Percentiles rank a stretch among this genome's conserved stretches.
Conservation (phyloP, 768 basidiomycete species). For the Phaffia tasmanica region DNA sequence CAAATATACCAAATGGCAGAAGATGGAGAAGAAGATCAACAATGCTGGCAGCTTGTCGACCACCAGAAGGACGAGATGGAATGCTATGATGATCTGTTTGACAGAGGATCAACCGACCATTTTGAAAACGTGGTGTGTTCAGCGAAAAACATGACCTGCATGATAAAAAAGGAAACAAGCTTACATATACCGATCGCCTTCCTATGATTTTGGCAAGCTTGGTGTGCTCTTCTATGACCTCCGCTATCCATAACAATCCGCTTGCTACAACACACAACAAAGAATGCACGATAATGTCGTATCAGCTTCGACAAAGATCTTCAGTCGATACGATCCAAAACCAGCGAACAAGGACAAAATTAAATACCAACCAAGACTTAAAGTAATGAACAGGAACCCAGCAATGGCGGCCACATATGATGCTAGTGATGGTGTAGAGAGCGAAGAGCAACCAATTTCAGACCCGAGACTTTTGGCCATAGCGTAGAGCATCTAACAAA, state of each 20-base stretch:
- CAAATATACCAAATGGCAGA: slow-evolving; percentile 78
- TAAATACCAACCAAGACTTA: slow-evolving; percentile 64
- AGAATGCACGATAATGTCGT: not conserved
- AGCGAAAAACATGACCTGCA: slow-evolving; percentile 13
- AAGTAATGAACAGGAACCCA: slow-evolving; percentile 78
- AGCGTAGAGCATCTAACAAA: not conserved
- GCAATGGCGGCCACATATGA: slow-evolving; percentile 60
- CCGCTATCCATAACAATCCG: slow-evolving; percentile 84
- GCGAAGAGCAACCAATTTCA: not conserved
- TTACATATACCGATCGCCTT: slow-evolving; percentile 73
- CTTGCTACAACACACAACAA: slow-evolving; percentile 52
- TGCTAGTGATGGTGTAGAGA: slow-evolving; percentile 2
- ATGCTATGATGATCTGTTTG: slow-evolving; percentile 57
- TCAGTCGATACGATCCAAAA: slow-evolving; percentile 6
- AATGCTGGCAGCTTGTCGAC: slow-evolving; percentile 68
- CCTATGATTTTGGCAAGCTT: slow-evolving; percentile 69
- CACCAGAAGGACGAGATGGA: slow-evolving; percentile 67
- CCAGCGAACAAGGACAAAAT: not conserved
- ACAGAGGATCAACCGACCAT: not conserved
- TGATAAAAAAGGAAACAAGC: slow-evolving; percentile 35
- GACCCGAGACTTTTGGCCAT: too few relatives aligned
- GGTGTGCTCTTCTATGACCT: slow-evolving; percentile 89
- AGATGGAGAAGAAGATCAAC: slow-evolving; percentile 64
- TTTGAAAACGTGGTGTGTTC: slow-evolving; percentile 3
- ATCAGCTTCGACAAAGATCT: not conserved